Base-by-base conservation (phyloP, 371 early-diverging fungal genomes). In the Rhizopus delemar region DNA sequence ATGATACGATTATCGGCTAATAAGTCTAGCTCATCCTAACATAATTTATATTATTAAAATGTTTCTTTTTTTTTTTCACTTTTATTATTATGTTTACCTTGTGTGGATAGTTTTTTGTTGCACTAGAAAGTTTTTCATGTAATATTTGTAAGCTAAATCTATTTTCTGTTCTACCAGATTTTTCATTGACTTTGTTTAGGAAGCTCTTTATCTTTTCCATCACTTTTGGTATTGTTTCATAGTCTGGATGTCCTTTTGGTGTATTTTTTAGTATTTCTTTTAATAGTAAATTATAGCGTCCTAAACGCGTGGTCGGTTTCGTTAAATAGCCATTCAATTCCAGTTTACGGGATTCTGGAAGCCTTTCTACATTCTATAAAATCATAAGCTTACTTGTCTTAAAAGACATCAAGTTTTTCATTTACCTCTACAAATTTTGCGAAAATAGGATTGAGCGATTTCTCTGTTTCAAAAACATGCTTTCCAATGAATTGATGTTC, bases 401-500 rank as follows among this genome's bases (percentile, higher is more conserved):
- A 53, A 8, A 55, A 11, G 5, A 36, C 41, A 11, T 22, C 34
- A 15, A 8, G 3, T 6, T 16, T 53, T 49, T 11, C 29, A 2
- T 31, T 41, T 78, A 86, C 87, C 71, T 85, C 83, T 22, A 94
- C 81, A 70, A 93, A 93, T 60, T 83, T 78, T 22, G 78, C 82
- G 54, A 96, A 89, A 28, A 59, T 73, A 7, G 71, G 62, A 61
- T 93, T 94, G 29, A 60, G 70, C 16, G 76, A 74, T 60, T 84
- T 86, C 57, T 95, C 96, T 3, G 81, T 81, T 41, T 94, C 95
- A 54, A 95, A 83, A 11, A 80, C 76, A 65, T 90, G 82, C 66
- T 91, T 91, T 46, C 90, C 88, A 62, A 86, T 88, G 31, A 89
- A 83, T 67, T 95, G 94, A 66, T 92, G 89, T 3, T 90, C 90